These are phyloP conservation scores for Termitomyces sp. DNA, from an alignment of 768 basidiomycete genomes.

Conservation along the genomic window DNA sequence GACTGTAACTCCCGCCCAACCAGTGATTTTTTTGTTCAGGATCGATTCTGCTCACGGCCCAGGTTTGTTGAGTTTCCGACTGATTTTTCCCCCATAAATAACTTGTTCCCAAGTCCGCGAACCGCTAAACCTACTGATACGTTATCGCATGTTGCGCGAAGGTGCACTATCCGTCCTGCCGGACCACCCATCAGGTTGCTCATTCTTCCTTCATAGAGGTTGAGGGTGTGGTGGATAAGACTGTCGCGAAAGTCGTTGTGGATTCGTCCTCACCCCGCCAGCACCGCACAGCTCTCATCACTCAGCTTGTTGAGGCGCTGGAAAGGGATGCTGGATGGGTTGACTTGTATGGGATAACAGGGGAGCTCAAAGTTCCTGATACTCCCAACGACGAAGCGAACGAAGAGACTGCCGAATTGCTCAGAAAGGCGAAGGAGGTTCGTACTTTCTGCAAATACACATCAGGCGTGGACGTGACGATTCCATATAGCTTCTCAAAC, in stretches of 20 bases:
- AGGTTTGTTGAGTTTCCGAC: constrained; percentile 32
- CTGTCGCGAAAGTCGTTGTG: constrained; percentile 36
- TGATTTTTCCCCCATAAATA: neutral
- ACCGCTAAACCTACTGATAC: constrained; percentile 56
- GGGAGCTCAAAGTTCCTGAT: constrained; percentile 56
- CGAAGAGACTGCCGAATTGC: constrained; percentile 21
- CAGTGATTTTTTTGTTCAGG: constrained; percentile 77
- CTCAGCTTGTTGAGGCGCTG: constrained; percentile 49
- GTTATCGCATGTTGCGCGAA: constrained; percentile 78
- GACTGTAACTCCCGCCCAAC: constrained; percentile 72
- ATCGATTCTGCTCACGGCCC: constrained; percentile 60
- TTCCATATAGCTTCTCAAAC: constrained; percentile 31
- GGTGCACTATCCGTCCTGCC: constrained; percentile 35
- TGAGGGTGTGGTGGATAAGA: constrained; percentile 49
- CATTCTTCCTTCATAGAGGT: constrained; percentile 45
- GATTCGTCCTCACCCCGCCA: constrained; percentile 25
- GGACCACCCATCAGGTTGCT: neutral
- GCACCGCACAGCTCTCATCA: constrained; percentile 40
- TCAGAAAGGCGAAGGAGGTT: constrained; percentile 28
- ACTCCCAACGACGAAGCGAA: constrained; percentile 23
- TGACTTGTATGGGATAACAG: constrained; percentile 62
- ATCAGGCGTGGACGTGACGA: neutral
- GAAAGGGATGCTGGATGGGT: constrained; percentile 65
- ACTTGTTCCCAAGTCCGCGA: constrained; percentile 44
- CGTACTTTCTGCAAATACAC: neutral